Evolutionary conservation across 2,329 filamentous ascomycete genomes (phyloP).

Genomic region (Neurospora crassa): DNA sequence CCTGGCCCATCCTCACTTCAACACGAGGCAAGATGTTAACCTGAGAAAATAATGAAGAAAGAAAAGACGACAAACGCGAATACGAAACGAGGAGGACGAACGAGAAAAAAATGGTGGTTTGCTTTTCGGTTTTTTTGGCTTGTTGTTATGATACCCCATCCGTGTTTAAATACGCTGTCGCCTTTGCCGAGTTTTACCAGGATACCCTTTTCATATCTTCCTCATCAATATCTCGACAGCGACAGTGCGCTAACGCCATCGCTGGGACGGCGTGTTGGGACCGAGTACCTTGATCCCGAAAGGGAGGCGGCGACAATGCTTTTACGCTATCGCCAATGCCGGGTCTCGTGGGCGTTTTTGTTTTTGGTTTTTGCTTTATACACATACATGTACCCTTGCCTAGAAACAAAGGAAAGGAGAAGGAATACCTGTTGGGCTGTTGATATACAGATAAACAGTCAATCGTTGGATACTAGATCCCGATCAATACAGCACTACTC

Average conservation of each 20-base stretch:
- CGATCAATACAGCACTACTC: neutral
- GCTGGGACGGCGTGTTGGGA: conserved; percentile 43
- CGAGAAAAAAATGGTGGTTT: conserved; percentile 3
- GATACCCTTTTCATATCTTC: neutral
- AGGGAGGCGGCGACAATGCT: conserved; percentile 39
- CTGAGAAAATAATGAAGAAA: neutral
- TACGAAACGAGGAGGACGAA: neutral
- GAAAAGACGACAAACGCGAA: neutral
- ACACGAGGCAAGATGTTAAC: conserved; percentile 5
- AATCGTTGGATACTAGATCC: neutral
- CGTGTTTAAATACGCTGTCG: conserved; percentile 44
- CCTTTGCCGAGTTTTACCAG: conserved; percentile 12
- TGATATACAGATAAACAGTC: neutral
- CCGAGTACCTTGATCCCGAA: conserved; percentile 25
- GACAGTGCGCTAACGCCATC: conserved; percentile 48
- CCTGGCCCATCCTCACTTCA: conserved; percentile 4
- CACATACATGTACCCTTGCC: neutral
- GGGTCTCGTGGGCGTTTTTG: conserved; percentile 37
- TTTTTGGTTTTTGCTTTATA: conserved; percentile 10
- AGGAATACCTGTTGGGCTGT: neutral
- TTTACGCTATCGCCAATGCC: conserved; percentile 39
- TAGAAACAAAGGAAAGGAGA: neutral
- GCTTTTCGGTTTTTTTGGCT: conserved; percentile 12
- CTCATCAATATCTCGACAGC: conserved; percentile 34
- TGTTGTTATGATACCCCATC: conserved; percentile 43